phyloP scores from a whole-genome alignment of 2,329 filamentous ascomycete species.

The Ophiostoma populinum region DNA sequence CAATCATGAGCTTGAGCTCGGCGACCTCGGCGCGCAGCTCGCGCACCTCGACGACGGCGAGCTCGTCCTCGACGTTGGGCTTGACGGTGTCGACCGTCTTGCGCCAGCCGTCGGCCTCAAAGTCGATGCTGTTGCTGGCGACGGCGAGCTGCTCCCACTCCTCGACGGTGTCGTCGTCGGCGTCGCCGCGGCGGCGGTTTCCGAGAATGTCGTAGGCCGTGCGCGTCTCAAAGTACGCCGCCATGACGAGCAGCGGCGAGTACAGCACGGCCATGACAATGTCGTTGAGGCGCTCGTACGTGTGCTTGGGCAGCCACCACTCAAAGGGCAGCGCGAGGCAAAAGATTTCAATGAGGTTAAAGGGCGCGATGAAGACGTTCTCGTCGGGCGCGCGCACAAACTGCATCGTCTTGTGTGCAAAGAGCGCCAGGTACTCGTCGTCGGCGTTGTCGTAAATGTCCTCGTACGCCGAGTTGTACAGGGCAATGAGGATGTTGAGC shows the following conservation, averaged over 20 bases:
- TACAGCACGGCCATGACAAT: conserved; percentile 55
- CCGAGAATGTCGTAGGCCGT: conserved; percentile 47
- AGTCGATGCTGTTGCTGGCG: conserved; percentile 60
- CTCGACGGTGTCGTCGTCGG: conserved; percentile 74
- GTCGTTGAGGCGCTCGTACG: conserved; percentile 74
- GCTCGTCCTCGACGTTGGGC: conserved; percentile 69
- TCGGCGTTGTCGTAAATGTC: conserved; percentile 87
- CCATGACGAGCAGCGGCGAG: conserved; percentile 62
- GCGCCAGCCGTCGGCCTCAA: conserved; percentile 71
- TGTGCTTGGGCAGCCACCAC: conserved; percentile 73
- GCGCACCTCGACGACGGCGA: conserved; percentile 51
- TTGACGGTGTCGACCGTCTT: conserved; percentile 61
- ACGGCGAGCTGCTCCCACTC: conserved; percentile 79
- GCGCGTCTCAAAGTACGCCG: conserved; percentile 53
- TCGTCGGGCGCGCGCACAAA: conserved; percentile 94
- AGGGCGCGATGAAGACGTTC: conserved; percentile 92
- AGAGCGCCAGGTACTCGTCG: conserved; percentile 89
- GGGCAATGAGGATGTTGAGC: conserved; percentile 88
- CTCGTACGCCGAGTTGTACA: conserved; percentile 93
- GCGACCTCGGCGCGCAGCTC: conserved; percentile 41
- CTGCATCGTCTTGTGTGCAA: conserved; percentile 87
- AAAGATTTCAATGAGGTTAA: conserved; percentile 85
- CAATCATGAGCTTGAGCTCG: conserved; percentile 34
- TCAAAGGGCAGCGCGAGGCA: conserved; percentile 65
- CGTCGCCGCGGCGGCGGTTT: conserved; percentile 67